phyloP scores from a whole-genome alignment of 1,284 basidiomycete genomes.

The Cryptococcus neoformans region DNA sequence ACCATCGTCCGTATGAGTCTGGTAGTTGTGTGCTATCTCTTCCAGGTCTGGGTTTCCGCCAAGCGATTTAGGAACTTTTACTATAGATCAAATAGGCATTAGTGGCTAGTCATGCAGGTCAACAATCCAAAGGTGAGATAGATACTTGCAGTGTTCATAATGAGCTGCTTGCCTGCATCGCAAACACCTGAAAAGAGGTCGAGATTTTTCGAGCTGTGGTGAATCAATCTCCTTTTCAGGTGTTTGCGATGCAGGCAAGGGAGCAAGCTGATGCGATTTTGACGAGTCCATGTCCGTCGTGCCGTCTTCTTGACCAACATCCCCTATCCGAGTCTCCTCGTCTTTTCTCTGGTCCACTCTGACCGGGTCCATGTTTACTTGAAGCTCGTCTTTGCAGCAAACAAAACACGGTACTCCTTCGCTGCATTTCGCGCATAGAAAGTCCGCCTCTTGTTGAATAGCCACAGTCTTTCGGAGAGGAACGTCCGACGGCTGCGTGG shows the following conservation, averaged over 20 bases:
- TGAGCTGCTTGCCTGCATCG: conserved; percentile 76
- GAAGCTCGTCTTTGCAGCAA: conserved; percentile 52
- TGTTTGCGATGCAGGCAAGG: too few relatives aligned
- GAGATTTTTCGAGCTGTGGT: too few relatives aligned
- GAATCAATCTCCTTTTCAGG: too few relatives aligned
- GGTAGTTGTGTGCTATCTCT: conserved; percentile 55
- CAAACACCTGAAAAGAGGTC: conserved; percentile 66
- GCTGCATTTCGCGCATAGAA: conserved; percentile 71
- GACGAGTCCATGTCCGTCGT: too few relatives aligned
- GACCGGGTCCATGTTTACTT: too few relatives aligned
- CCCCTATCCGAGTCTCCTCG: background rate
- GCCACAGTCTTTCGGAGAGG: conserved; percentile 45
- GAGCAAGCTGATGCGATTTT: too few relatives aligned
- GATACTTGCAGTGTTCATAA: conserved; percentile 37
- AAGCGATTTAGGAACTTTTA: conserved; percentile 12
- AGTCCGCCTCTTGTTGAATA: conserved; percentile 65
- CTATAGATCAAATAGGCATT: background rate
- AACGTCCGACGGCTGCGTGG: too few relatives aligned
- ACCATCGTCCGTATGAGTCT: conserved; percentile 43
- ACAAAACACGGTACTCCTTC: conserved; percentile 73
- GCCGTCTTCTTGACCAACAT: conserved; percentile 13
- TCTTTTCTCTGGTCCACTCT: too few relatives aligned
- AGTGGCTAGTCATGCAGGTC: too few relatives aligned
- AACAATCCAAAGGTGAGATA: too few relatives aligned
- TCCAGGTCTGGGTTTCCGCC: conserved; percentile 13